Percentiles rank a stretch among this genome's conserved stretches.
These are phyloP conservation scores for Incumbomyces lentus DNA, from an alignment of 2,329 filamentous ascomycete genomes.

Conservation along the genomic window DNA sequence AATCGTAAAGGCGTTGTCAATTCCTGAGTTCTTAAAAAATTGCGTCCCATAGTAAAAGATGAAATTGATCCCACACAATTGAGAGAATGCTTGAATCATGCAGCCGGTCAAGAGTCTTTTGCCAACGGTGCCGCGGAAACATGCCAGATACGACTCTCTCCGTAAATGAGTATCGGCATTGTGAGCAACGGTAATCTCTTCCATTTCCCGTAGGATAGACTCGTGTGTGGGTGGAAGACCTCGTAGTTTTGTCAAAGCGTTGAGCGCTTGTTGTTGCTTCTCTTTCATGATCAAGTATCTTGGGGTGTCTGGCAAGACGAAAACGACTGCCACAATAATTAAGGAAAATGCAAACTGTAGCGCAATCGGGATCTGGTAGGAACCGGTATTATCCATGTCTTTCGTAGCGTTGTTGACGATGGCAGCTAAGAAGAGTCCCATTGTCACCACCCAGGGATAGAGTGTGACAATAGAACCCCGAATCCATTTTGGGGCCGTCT, in stretches of 20 bases:
- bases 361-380: constrained; percentile 70
- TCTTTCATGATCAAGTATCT: constrained; percentile 54
- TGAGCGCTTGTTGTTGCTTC: constrained; percentile 52
- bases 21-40: constrained; percentile 24
- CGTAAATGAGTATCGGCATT: constrained; percentile 58
- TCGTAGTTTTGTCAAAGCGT: constrained; percentile 55
- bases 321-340: constrained; percentile 36
- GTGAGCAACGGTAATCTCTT: constrained; percentile 80
- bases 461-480: constrained; percentile 42
- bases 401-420: constrained; percentile 59
- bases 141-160: constrained; percentile 47
- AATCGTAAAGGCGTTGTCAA: constrained; percentile 39
- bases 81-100: constrained; percentile 37
- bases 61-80: constrained; percentile 38
- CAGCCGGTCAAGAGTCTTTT: constrained; percentile 35
- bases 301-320: constrained; percentile 50
- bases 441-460: constrained; percentile 62
- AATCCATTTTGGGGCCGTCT: constrained; percentile 49
- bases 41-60: constrained; percentile 6
- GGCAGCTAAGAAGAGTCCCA: constrained; percentile 58
- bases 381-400: constrained; percentile 49
- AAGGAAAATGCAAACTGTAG: constrained; percentile 42
- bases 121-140: constrained; percentile 56
- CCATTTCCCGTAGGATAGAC: constrained; percentile 65
- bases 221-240: constrained; percentile 61